phyloP scores from a whole-genome alignment of 192 early-diverging fungal genomes.

The Gryganskiella cystojenkinii region DNA sequence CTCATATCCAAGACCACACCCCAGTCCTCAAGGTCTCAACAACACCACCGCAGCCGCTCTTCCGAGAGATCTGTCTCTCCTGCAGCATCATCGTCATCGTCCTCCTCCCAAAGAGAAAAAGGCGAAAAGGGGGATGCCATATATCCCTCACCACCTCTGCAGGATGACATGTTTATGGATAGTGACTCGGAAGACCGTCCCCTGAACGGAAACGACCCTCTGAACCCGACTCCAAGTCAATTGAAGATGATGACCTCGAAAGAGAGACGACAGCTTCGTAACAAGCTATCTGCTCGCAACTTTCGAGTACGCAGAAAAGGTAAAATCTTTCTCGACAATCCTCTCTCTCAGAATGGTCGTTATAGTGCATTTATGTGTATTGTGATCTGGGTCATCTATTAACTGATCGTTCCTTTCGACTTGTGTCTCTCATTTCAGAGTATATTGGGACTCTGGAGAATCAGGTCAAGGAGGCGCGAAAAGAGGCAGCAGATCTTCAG shows the following conservation, averaged over 20 bases:
- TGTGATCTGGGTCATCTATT: too few species aligned
- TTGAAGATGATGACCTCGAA: slow-evolving; percentile 71
- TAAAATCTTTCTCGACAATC: too few species aligned
- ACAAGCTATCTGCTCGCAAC: slow-evolving; percentile 87
- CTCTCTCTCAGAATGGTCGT: too few species aligned
- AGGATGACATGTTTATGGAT: slow-evolving; percentile 27
- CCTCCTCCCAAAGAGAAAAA: slow-evolving; percentile 5
- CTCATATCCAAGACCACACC: neutral
- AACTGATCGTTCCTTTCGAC: too few species aligned
- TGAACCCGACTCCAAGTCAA: slow-evolving; percentile 41
- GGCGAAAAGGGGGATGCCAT: neutral
- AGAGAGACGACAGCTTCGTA: slow-evolving; percentile 82
- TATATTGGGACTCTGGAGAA: slow-evolving; percentile 71
- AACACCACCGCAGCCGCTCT: slow-evolving; percentile 11
- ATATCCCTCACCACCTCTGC: slow-evolving; percentile 30
- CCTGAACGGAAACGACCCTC: neutral
- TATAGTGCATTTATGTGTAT: too few species aligned
- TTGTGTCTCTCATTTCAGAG: too few species aligned
- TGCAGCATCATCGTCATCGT: slow-evolving; percentile 11
- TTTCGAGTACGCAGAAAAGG: slow-evolving; percentile 85
- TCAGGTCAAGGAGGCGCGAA: slow-evolving; percentile 62
- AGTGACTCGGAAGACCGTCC: slow-evolving; percentile 25
- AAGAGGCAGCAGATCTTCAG: slow-evolving; percentile 60
- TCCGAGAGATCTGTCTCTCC: slow-evolving; percentile 33
- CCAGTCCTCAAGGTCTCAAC: neutral